These are phyloP conservation scores for Aureobasidium sp. DNA, from an alignment of 2,329 filamentous ascomycete genomes.

Conservation along the genomic window DNA sequence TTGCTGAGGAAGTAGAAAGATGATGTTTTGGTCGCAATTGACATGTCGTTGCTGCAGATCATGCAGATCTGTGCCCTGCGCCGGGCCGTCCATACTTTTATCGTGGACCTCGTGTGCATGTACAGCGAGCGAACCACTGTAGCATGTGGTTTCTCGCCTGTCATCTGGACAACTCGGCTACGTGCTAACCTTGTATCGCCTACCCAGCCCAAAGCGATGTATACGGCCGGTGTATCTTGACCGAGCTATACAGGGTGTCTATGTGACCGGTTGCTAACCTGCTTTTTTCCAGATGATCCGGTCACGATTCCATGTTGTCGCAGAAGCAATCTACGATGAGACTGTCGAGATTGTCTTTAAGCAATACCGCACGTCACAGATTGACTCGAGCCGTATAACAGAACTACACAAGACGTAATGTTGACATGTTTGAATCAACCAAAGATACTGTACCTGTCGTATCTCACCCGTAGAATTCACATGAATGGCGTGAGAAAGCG, in stretches of 20 bases:
- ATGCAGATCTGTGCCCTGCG: slow-evolving; percentile 14
- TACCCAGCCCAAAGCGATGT: not conserved
- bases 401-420: no score
- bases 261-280: slow-evolving; percentile 1
- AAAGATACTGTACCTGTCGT: no score
- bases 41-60: slow-evolving; percentile 12
- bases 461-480: no score
- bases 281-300: not conserved
- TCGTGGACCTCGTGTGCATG: slow-evolving; percentile 14
- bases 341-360: not conserved
- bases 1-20: not conserved
- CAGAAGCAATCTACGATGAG: not conserved
- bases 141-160: slow-evolving; percentile 9
- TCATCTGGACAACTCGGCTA: slow-evolving; percentile 9
- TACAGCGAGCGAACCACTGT: slow-evolving; percentile 9
- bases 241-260: not conserved
- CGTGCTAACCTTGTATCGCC: slow-evolving; percentile 4
- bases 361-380: no score
- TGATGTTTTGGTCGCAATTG: not conserved
- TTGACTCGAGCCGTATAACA: no score
- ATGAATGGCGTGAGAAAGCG: no score
- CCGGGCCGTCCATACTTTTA: slow-evolving; percentile 14
- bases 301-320: not conserved
- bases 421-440: no score
- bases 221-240: not conserved